These are phyloP conservation scores for Pleurotus tuoliensis DNA, from an alignment of 768 basidiomycete species.

Conservation along the genomic window DNA sequence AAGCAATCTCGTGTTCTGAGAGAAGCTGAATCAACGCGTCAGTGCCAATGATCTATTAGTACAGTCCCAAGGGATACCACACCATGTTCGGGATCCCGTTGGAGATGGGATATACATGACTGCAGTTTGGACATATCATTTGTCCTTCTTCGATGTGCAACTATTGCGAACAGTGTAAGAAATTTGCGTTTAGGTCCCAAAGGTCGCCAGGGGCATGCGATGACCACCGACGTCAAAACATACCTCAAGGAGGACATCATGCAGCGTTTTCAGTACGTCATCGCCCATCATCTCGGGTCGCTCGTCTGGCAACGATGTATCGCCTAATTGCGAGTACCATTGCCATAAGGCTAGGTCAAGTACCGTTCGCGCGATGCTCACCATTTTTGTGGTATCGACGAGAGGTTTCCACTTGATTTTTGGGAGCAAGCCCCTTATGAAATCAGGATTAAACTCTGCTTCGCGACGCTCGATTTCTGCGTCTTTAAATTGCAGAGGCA, in stretches of 20 bases:
- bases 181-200: not conserved
- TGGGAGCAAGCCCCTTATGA: slow-evolving; percentile 78
- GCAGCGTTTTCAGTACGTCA: slow-evolving; percentile 76
- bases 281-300: slow-evolving; percentile 75
- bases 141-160: slow-evolving; percentile 88
- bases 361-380: slow-evolving; percentile 25
- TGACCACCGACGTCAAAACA: slow-evolving; percentile 9
- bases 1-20: slow-evolving; percentile 87
- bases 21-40: slow-evolving; percentile 52
- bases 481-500: slow-evolving; percentile 81
- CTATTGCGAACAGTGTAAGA: slow-evolving; percentile 32
- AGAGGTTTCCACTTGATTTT: slow-evolving; percentile 90
- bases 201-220: no score
- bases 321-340: slow-evolving; percentile 60
- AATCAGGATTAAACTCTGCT: slow-evolving; percentile 87
- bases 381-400: slow-evolving; percentile 76
- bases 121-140: slow-evolving; percentile 93
- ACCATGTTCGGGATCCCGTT: slow-evolving; percentile 99
- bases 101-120: slow-evolving; percentile 85
- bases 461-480: slow-evolving; percentile 77
- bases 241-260: slow-evolving; percentile 93
- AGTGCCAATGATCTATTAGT: no score
- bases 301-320: slow-evolving; percentile 74
- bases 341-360: not conserved
- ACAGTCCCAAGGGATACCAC: slow-evolving; percentile 9